These are phyloP conservation scores for Phragmites australis DNA, from an alignment of 176 grass and related monocot species.

Conservation along the genomic window DNA sequence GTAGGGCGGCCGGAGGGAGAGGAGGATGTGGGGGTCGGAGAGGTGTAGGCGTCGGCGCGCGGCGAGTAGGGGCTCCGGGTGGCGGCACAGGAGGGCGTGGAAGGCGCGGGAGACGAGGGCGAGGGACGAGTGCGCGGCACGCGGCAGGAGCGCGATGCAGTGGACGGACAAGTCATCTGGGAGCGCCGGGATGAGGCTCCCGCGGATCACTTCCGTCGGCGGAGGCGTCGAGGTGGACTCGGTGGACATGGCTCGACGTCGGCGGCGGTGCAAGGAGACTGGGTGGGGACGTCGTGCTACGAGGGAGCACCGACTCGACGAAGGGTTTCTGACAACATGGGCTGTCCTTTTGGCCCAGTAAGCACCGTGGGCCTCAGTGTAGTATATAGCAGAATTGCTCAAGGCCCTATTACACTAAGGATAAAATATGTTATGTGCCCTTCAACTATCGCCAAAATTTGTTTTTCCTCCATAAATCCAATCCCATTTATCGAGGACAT, in stretches of 20 bases:
- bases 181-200: constrained; percentile 64
- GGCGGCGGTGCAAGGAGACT: too few species aligned
- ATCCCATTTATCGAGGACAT: too few species aligned
- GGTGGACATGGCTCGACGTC: constrained; percentile 40
- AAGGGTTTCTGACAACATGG: not conserved
- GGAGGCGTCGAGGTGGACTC: not conserved
- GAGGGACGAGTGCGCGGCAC: constrained; percentile 45
- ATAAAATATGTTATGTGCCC: too few species aligned
- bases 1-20: constrained; percentile 61
- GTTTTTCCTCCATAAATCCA: too few species aligned
- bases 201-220: constrained; percentile 15
- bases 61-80: constrained; percentile 50
- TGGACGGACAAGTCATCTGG: constrained; percentile 71
- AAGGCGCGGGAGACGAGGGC: constrained; percentile 67
- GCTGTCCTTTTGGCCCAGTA: not conserved
- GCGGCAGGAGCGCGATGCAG: constrained; percentile 72
- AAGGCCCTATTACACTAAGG: too few species aligned
- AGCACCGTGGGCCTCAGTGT: not conserved
- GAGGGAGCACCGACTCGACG: not conserved
- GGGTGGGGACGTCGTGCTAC: not conserved
- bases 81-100: constrained; percentile 57
- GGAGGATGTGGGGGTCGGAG: constrained; percentile 52
- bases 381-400: too few species aligned
- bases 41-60: constrained; percentile 41
- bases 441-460: too few species aligned